Evolutionary conservation across 805 yeast genomes (phyloP), one percentile per base, ranked within the genome.

Genomic region (Kazachstania viticola): DNA sequence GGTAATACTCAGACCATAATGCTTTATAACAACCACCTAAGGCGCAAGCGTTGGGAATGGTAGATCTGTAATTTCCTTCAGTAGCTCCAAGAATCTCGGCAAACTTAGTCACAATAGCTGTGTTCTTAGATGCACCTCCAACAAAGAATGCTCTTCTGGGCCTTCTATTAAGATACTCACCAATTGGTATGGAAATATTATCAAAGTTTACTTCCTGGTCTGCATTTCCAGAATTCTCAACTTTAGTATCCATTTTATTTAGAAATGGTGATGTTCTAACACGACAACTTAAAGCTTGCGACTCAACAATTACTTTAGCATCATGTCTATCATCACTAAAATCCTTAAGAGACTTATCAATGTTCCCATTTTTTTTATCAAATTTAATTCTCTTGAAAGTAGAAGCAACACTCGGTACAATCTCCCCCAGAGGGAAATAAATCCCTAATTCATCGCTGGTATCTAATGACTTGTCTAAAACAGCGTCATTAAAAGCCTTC

Each of bases 11-110:
- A 24, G 82, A 70, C 93, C 93, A 84, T 29, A 76, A 62, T 1
- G 94, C 88, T 50, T 81, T 79, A 58, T 69, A 81, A 26, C 93
- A 88, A 4, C 95, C 94, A 17, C 95, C 95, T 22, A 82, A 55
- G 0, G 95, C 95, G 65, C 95, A 85, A 1, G 95, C 91, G 56
- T 85, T 85, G 6, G 88, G 74, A 29, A 82, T 71, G 46, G 81
- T 85, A 24, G 79, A 75, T 37, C 73, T 71, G 51, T 57, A 81
- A 39, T 79, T 74, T 1, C 87, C 91, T 21, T 61, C 51, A 2
- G 63, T 56, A 16, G 60, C 48, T 4, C 85, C 87, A 22, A 85
- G 55, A 6, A 85, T 74, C 9, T 75, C 62, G 9, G 85, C 74
- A 62, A 81, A 78, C 41, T 72, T 77, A 14, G 58, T 54, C 21